Base-by-base conservation (phyloP, 1,139 yeast species). In the Taphrina confusa region DNA sequence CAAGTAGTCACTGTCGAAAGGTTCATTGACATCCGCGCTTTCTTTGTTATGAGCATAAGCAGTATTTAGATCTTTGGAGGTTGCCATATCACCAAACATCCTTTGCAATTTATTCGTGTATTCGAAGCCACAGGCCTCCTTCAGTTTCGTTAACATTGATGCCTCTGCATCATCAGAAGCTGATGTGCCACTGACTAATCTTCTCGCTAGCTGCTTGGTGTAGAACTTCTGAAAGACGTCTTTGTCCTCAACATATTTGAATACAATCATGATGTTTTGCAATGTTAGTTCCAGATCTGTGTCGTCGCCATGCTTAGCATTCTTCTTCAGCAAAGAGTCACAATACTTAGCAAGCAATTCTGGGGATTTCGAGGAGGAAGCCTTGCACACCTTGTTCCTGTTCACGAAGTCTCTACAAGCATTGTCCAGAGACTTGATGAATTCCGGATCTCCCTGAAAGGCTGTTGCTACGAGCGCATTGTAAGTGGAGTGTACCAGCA, bases 151-250 rank as follows among this genome's bases (percentile, higher is more conserved):
- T 63, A 94, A 88, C 67, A 94, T 85, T 63, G 82, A 76, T 66
- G 89, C 94, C 74, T 94, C 99, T 64, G 90, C 84, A 65, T 84
- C 90, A 61, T 84, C 87, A 27, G 94, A 85, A 31, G 89, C 83
- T 46, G 95, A 85, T 33, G 89, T 84, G 63, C 88, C 86, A 70
- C 87, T 85, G 67, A 92, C 91, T 65, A 94, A 80, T 70, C 99
- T 82, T 71, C 86, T 87, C 5, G 97, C 95, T 67, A 94, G 78
- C 70, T 86, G 78, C 67, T 97, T 83, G 72, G 97, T 84, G 74
- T 92, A 94, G 74, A 87, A 87, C 67, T 85, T 87, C 75, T 92
- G 98, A 73, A 94, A 94, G 42, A 94, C 87, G 76, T 94, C 98
- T 72, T 91, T 91, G 72, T 92, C 97, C 60, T 88, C 91, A 61